Evolutionary conservation across 352 stramenopile genomes (phyloP), one percentile per base, ranked within the genome.

Genomic region (Achlya hypogyna): DNA sequence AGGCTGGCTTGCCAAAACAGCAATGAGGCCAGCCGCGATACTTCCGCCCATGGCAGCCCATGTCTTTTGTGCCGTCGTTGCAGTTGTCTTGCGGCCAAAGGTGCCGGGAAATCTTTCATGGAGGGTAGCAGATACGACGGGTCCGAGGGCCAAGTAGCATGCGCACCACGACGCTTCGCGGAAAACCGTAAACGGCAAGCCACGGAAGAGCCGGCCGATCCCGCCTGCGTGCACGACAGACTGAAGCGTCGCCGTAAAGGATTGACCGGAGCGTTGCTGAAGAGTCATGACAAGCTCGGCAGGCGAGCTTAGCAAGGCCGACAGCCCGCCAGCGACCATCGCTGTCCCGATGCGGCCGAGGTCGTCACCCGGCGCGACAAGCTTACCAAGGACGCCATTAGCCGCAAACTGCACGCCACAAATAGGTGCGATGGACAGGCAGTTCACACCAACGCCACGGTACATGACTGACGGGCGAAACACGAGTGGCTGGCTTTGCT

Each of bases 221-320:
- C 85, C 82, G 53, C 81, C 75, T 43, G 75, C 64, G 23, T 69
- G 60, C 34, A 79, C 72, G 49, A 92, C 70, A 22, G 89, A 76
- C 43, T 74, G 72, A 53, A 92, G 74, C 0, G 85, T 94, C 14
- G 71, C 69, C 2, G 69, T 66, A 49, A 94, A 86, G 59, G 74
- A 78, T 71, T 85, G 82, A 51, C 83, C 85, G 23, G 76, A 87
- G 76, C 89, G 89, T 69, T 94, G 85, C 74, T 94, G 85, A 56
- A 91, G 76, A 59, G 85, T 94, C 85, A 94, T 94, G 53, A 91
- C 78, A 31, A 94, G 77, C 70, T 94, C 85, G 16, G 82, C 85
- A 0, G 85, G 75, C 0, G 82, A 86, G 42, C 82, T 88, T 12
- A 94, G 70, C 45, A 77, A 59, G 34, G 85, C 78, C 12, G 85